phyloP scores from a whole-genome alignment of 23 red algal genomes.

The Gracilaria gracilis region DNA sequence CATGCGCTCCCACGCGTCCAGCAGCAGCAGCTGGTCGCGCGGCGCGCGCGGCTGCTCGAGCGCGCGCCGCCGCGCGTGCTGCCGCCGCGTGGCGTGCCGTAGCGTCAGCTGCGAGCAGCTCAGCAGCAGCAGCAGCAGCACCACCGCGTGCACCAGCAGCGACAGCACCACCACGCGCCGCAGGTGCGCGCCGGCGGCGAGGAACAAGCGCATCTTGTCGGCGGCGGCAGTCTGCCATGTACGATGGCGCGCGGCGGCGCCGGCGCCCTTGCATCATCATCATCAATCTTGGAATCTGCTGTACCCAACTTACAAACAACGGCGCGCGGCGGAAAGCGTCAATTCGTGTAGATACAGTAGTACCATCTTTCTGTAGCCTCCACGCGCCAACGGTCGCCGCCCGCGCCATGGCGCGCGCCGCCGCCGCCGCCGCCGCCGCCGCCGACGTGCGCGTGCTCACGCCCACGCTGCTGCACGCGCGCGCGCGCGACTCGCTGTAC shows the following conservation, averaged over 20 bases:
- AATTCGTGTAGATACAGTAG: too few relatives aligned
- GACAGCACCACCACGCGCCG: neutral
- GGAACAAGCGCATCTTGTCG: too few relatives aligned
- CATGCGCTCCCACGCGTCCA: conserved; percentile 73
- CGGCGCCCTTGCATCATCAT: too few relatives aligned
- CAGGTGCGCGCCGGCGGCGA: neutral
- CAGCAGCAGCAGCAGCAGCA: neutral
- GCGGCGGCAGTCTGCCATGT: neutral
- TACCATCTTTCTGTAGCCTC: too few relatives aligned
- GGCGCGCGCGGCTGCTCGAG: neutral
- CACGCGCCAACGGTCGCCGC: neutral
- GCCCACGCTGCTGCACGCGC: neutral
- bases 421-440: neutral
- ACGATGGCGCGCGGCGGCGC: neutral
- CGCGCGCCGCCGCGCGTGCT: neutral
- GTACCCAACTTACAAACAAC: too few relatives aligned
- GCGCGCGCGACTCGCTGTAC: neutral
- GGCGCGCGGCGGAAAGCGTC: too few relatives aligned
- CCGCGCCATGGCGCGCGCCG: neutral
- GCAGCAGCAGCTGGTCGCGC: conserved; percentile 28
- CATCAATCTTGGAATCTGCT: too few relatives aligned
- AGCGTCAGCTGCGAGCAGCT: neutral
- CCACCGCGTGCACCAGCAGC: neutral
- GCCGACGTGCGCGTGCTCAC: neutral
- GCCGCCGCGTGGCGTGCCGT: neutral